Conservation (phyloP, 2,329 filamentous ascomycete species). For the Penicillium sp. region DNA sequence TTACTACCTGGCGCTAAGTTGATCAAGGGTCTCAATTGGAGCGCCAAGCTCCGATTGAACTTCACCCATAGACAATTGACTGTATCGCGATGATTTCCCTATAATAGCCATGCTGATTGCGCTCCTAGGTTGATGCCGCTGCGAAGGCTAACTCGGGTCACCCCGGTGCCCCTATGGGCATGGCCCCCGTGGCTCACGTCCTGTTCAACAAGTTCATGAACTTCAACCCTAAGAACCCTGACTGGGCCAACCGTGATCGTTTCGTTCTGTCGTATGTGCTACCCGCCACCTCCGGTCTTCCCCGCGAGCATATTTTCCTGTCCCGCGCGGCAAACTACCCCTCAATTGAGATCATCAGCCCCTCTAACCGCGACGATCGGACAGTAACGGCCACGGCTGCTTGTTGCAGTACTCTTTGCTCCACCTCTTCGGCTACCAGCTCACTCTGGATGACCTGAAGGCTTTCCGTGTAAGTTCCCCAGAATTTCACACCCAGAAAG, state of each 20-base stretch:
- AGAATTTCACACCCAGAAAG: background rate
- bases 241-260: conserved; percentile 95
- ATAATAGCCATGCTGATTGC: background rate
- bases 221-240: conserved; percentile 99
- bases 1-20: conserved; percentile 28
- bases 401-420: conserved; percentile 99
- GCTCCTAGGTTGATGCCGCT: conserved; percentile 81
- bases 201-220: conserved; percentile 99
- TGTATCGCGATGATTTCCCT: background rate
- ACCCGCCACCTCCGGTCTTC: background rate
- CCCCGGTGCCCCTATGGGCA: conserved; percentile 95
- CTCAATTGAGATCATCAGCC: background rate
- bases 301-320: background rate
- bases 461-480: conserved; percentile 77
- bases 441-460: conserved; percentile 91
- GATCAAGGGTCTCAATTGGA: conserved; percentile 5
- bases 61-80: background rate
- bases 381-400: conserved; percentile 95
- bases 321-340: background rate
- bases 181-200: conserved; percentile 95
- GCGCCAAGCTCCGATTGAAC: background rate
- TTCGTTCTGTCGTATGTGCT: conserved; percentile 94
- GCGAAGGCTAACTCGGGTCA: conserved; percentile 95
- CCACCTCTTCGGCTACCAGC: conserved; percentile 87
- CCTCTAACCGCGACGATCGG: conserved; percentile 11